Base-by-base conservation (phyloP, 2,329 filamentous ascomycete species). In the Fusarium foetens region DNA sequence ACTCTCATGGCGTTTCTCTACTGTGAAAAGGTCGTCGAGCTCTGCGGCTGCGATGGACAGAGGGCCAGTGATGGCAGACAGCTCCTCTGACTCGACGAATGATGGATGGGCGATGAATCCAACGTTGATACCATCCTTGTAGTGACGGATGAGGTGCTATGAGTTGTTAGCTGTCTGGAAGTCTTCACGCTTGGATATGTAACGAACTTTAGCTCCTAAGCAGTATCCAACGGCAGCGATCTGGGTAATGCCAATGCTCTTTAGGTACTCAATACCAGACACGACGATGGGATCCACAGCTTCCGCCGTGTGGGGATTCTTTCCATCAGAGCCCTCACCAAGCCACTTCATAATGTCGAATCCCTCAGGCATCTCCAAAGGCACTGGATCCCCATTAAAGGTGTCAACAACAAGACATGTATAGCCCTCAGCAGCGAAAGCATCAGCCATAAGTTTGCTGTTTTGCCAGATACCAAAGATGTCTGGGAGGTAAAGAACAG, bases 91-190 rank as follows among this genome's bases (percentile, higher is more conserved):
- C 10, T 88, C 85, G 35, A 96, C 89, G 74, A 94, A 94, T 31
- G 90, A 93, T 1, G 94, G 94, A 81, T 96, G 94, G 3, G 93
- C 94, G 23, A 89, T 82, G 82, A 87, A 96, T 42, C 92, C 93
- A 58, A 88, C 92, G 59, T 93, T 86, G 72, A 95, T 86, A 70
- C 89, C 89, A 63, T 85, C 78, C 60, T 86, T 85, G 81, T 86
- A 86, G 83, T 90, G 92, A 42, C 93, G 89, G 63, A 86, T 86
- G 21, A 93, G 88, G 78, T 92, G 94, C 87, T 91, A 0, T 8
- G 61, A 1, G 33, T 1, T 29, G 12, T 69, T 23, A 68, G 66
- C 1, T 3, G 8, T 6, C 5, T 27, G 4, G 2, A 8, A 9
- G 5, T 2, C n/a, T 2, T 10, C 14, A 0, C 6, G 8, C 5